Evolutionary conservation across 2,329 filamentous ascomycete genomes (phyloP).

Genomic region (Colletotrichum sublineola): DNA sequence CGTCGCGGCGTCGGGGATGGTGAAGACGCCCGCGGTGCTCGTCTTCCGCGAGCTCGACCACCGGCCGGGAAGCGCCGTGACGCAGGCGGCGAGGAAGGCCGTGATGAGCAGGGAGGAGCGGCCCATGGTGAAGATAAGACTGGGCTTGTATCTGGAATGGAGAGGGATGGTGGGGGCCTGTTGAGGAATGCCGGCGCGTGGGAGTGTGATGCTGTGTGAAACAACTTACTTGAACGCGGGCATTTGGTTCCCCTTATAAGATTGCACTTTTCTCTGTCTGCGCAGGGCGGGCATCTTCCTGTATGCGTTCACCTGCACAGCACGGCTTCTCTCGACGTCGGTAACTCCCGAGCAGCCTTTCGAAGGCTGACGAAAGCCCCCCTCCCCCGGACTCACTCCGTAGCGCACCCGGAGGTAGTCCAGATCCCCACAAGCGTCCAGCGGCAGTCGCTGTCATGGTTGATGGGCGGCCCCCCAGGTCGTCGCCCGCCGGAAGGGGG

Average conservation of each 20-base stretch:
- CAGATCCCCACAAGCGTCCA: neutral
- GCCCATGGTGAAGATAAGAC: conserved; percentile 5
- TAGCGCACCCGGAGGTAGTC: neutral
- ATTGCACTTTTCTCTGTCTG: neutral
- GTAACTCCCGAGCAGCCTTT: neutral
- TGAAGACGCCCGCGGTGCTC: neutral
- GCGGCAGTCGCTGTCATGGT: conserved; percentile 9
- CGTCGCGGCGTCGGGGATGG: neutral
- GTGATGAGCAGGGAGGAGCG: conserved; percentile 10
- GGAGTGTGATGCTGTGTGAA: neutral
- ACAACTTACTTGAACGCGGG: neutral
- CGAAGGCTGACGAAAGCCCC: neutral
- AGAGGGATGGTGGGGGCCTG: neutral
- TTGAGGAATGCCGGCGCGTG: conserved; percentile 1
- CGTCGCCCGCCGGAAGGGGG: conserved; percentile 9
- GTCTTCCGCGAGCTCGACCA: neutral
- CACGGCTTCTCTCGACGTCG: neutral
- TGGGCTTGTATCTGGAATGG: neutral
- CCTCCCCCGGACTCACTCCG: neutral
- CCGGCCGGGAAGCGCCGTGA: neutral
- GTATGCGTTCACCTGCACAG: neutral
- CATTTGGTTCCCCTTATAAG: neutral
- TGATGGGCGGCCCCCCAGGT: neutral
- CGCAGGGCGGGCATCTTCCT: neutral
- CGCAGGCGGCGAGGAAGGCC: conserved; percentile 13